Percentiles rank a stretch among this genome's conserved stretches.
Conservation (phyloP, 768 basidiomycete genomes). For the Amylocystis lapponica region DNA sequence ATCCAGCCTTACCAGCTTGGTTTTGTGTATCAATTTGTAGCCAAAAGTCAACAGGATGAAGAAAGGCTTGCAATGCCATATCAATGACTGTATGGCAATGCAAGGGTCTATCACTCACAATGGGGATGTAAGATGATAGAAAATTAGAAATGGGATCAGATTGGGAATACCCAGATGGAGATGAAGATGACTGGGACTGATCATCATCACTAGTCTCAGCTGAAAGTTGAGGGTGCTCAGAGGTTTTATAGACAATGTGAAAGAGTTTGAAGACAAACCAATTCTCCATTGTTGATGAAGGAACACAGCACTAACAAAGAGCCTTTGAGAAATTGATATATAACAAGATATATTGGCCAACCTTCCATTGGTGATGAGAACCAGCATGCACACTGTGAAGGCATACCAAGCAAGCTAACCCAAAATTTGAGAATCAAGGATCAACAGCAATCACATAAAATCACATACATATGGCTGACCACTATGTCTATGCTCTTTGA, state of each 20-base stretch:
- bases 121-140: slow-evolving; percentile 21
- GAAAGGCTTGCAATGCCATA: slow-evolving; percentile 14
- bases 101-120: slow-evolving; percentile 11
- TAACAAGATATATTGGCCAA: slow-evolving; percentile 2
- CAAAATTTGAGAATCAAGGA: neutral
- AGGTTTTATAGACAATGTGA: neutral
- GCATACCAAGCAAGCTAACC: slow-evolving; percentile 22
- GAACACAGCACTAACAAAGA: slow-evolving; percentile 17
- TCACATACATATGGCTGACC: slow-evolving; percentile 22
- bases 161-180: neutral
- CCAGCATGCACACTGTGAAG: slow-evolving; percentile 17
- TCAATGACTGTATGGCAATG: neutral
- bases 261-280: slow-evolving; percentile 2
- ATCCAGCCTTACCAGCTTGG: slow-evolving; percentile 18
- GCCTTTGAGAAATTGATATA: neutral
- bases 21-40: slow-evolving; percentile 26
- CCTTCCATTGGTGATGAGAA: slow-evolving; percentile 23
- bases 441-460: too few species aligned
- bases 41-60: slow-evolving; percentile 22
- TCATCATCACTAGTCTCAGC: slow-evolving; percentile 10
- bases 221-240: neutral
- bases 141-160: slow-evolving; percentile 15
- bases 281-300: slow-evolving; percentile 20
- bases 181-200: neutral
- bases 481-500: slow-evolving; percentile 17